Percentiles rank a stretch among this genome's conserved stretches.
Evolutionary conservation across 2,329 filamentous ascomycete species (phyloP).

Genomic region (Cytospora chrysosperma): DNA sequence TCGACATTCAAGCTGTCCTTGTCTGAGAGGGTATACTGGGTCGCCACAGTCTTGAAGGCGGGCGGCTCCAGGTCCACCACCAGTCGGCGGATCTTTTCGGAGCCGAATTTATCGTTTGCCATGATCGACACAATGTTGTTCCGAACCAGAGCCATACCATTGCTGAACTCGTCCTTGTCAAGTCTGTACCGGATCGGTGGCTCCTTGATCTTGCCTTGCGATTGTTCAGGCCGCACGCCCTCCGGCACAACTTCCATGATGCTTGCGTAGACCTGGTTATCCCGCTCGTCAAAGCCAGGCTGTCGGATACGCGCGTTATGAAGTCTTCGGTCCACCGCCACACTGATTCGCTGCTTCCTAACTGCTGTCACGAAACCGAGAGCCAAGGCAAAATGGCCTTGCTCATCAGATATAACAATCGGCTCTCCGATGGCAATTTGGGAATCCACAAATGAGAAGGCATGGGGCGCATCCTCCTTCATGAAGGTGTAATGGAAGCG

Average conservation of each 20-base stretch:
- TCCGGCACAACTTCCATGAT: constrained; percentile 81
- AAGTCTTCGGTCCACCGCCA: constrained; percentile 85
- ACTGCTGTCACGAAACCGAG: constrained; percentile 86
- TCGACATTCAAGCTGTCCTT: constrained; percentile 77
- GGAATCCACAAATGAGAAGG: constrained; percentile 87
- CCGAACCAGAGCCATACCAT: constrained; percentile 90
- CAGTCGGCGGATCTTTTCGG: constrained; percentile 70
- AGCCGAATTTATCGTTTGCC: constrained; percentile 71
- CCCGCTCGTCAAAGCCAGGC: constrained; percentile 69
- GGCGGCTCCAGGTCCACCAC: constrained; percentile 77
- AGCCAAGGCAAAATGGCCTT: constrained; percentile 90
- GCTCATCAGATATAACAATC: constrained; percentile 93
- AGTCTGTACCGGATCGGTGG: constrained; percentile 72
- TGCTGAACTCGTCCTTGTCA: constrained; percentile 98
- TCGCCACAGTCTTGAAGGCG: constrained; percentile 65
- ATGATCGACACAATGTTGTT: constrained; percentile 95
- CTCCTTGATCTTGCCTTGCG: constrained; percentile 51
- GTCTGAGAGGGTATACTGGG: constrained; percentile 61
- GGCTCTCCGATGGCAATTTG: constrained; percentile 86
- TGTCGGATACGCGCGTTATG: constrained; percentile 80
- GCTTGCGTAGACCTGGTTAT: constrained; percentile 83
- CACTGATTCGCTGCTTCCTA: constrained; percentile 71
- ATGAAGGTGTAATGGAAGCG: constrained; percentile 83
- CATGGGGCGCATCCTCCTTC: constrained; percentile 60
- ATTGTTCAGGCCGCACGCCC: constrained; percentile 50